phyloP scores from a whole-genome alignment of 2,329 filamentous ascomycete species.

The Phialocephala sp. region DNA sequence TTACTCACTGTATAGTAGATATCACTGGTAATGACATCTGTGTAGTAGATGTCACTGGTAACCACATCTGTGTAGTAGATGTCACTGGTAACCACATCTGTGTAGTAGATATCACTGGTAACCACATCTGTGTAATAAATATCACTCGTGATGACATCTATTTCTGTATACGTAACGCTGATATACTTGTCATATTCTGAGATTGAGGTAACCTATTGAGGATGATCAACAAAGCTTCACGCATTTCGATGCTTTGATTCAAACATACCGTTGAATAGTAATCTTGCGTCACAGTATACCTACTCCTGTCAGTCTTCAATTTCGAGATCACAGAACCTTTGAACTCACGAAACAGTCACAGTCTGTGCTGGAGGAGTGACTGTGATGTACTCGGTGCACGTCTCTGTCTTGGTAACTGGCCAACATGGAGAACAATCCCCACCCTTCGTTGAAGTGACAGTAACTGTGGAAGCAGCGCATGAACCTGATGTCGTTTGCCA shows the following conservation, averaged over 20 bases:
- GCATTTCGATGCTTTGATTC: background rate
- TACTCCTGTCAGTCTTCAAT: background rate
- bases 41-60: background rate
- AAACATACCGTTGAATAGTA: constrained; percentile 11
- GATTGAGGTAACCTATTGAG: background rate
- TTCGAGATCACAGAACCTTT: background rate
- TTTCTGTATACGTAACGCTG: constrained; percentile 3
- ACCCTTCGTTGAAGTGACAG: constrained; percentile 5
- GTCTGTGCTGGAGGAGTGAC: background rate
- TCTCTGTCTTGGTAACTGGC: constrained; percentile 4
- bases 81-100: background rate
- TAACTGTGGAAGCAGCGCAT: constrained; percentile 18
- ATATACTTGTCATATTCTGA: background rate
- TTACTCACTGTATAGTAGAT: background rate
- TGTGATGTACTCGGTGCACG: constrained; percentile 17
- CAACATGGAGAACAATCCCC: background rate
- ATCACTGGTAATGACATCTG: background rate
- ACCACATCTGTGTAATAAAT: background rate
- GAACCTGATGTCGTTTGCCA: background rate
- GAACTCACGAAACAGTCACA: background rate
- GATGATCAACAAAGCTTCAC: background rate
- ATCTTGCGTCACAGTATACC: constrained; percentile 8
- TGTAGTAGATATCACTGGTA: background rate
- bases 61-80: background rate
- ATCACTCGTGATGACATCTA: background rate